phyloP scores from a whole-genome alignment of 2,329 filamentous ascomycete species.

The Aspergillus spinulosporus region DNA sequence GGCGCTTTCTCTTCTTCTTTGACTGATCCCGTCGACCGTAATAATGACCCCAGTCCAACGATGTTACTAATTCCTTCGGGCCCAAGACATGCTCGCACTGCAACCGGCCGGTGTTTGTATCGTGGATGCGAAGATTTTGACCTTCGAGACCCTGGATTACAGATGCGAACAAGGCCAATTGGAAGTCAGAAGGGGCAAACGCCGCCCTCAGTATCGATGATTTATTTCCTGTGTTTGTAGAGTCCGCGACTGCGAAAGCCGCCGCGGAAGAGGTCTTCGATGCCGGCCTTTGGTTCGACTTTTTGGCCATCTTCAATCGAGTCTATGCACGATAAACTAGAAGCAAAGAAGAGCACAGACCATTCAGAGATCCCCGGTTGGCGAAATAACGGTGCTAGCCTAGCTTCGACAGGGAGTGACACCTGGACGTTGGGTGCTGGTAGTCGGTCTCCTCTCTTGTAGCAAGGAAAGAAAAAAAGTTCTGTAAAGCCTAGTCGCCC shows the following conservation, averaged over 20 bases:
- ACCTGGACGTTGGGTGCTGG: constrained; percentile 27
- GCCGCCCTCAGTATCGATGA: constrained; percentile 52
- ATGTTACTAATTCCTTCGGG: constrained; percentile 50
- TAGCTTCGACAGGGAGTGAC: constrained; percentile 20
- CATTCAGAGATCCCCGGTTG: constrained; percentile 6
- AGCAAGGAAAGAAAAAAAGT: constrained; percentile 44
- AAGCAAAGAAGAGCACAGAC: constrained; percentile 5
- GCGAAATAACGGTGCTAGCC: constrained; percentile 11
- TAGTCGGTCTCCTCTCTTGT: constrained; percentile 28
- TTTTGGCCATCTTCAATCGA: constrained; percentile 47
- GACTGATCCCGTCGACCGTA: constrained; percentile 35
- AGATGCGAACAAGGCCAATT: constrained; percentile 55
- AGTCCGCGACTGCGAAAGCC: constrained; percentile 38
- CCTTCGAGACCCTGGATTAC: constrained; percentile 55
- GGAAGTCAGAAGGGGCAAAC: constrained; percentile 53
- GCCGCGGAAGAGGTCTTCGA: constrained; percentile 48
- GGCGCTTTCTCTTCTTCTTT: constrained; percentile 55
- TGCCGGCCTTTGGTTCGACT: constrained; percentile 43
- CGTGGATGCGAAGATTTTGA: constrained; percentile 55
- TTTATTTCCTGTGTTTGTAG: constrained; percentile 42
- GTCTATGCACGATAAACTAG: constrained; percentile 7
- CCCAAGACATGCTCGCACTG: constrained; percentile 52
- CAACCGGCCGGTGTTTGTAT: constrained; percentile 51
- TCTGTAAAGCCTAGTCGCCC: constrained; percentile 34
- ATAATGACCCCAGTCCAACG: constrained; percentile 54